phyloP scores from a whole-genome alignment of 345 rosid species.

The Euphorbia pulcherrima region DNA sequence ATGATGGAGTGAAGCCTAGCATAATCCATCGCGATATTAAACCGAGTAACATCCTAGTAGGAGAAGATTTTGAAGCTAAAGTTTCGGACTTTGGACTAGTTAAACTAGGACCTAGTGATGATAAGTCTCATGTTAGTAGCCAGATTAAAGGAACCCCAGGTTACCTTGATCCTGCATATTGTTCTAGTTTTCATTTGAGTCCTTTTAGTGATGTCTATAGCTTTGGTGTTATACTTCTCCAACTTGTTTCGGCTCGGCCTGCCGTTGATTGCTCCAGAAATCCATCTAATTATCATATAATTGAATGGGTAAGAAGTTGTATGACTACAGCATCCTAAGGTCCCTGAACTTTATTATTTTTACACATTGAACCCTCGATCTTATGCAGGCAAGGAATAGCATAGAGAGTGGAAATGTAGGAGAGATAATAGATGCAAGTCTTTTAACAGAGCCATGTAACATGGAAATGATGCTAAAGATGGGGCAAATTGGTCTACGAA shows the following conservation, averaged over 20 bases:
- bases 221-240: constrained; percentile 64
- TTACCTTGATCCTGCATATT: constrained; percentile 63
- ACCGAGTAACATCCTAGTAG: constrained; percentile 58
- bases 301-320: constrained; percentile 47
- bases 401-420: constrained; percentile 41
- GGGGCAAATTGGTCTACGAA: constrained; percentile 50
- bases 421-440: constrained; percentile 49
- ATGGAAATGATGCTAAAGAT: constrained; percentile 53
- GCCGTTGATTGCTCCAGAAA: constrained; percentile 33
- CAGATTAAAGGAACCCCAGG: constrained; percentile 65
- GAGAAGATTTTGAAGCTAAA: constrained; percentile 50
- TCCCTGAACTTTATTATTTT: too few relatives aligned
- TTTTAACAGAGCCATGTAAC: constrained; percentile 46
- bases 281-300: constrained; percentile 38
- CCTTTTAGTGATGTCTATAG: constrained; percentile 55
- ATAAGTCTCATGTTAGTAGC: constrained; percentile 54
- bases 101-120: constrained; percentile 49
- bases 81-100: constrained; percentile 60
- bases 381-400: constrained; percentile 46
- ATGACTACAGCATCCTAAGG: too few relatives aligned
- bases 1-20: constrained; percentile 48
- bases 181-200: constrained; percentile 47
- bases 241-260: constrained; percentile 49
- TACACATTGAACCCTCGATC: background rate
- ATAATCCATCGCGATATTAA: constrained; percentile 61